Evolutionary conservation across 1,139 yeast species (phyloP).

Genomic region (Yamadazyma triangularis): DNA sequence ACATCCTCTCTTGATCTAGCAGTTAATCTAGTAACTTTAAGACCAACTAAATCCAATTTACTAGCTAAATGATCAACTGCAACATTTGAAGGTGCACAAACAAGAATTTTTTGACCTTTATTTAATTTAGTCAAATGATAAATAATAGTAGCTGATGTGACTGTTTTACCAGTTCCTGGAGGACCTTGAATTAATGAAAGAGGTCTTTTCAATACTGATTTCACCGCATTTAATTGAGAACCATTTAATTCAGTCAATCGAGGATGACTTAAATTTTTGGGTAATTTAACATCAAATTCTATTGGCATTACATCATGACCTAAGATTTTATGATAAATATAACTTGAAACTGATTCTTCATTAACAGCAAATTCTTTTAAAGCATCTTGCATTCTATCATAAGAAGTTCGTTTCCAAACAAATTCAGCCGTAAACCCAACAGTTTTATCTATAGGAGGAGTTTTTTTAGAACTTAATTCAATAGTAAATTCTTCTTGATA

Average conservation of each 20-base stretch:
- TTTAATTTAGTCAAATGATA: constrained; percentile 66
- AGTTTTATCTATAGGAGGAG: constrained; percentile 52
- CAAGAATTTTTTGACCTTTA: constrained; percentile 51
- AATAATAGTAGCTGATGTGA: constrained; percentile 85
- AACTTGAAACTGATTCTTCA: constrained; percentile 69
- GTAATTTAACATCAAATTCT: constrained; percentile 57
- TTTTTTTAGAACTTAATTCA: constrained; percentile 48
- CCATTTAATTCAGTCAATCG: constrained; percentile 66
- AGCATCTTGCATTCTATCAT: constrained; percentile 80
- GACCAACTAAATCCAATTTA: constrained; percentile 61
- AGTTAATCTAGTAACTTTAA: constrained; percentile 70
- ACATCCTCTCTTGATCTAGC: constrained; percentile 81
- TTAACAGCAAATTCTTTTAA: constrained; percentile 68
- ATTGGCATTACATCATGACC: constrained; percentile 76
- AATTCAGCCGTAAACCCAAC: constrained; percentile 80
- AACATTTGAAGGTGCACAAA: constrained; percentile 94
- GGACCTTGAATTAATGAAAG: constrained; percentile 92
- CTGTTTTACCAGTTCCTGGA: constrained; percentile 98
- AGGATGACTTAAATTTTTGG: constrained; percentile 60
- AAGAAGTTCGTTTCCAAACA: constrained; percentile 86
- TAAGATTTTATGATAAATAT: constrained; percentile 71
- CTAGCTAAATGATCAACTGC: constrained; percentile 90
- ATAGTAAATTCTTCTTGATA: constrained; percentile 67
- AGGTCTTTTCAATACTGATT: constrained; percentile 67
- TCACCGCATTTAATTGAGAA: constrained; percentile 78